Base-by-base conservation (phyloP, 2,329 filamentous ascomycete species). In the Leptodontidium sp. region DNA sequence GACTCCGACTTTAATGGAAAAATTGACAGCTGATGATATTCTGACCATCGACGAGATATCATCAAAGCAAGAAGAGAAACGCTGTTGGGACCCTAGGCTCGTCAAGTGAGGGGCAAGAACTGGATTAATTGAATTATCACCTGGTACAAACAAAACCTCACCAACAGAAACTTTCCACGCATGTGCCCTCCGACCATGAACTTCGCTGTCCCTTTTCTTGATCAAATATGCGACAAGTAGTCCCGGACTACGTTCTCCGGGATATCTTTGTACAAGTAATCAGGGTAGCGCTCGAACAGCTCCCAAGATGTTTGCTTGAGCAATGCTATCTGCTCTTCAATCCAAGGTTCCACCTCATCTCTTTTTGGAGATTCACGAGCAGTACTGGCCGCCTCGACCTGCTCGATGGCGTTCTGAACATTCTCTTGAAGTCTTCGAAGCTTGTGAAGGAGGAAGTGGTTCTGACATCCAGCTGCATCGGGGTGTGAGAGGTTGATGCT, bases 71-170 rank as follows among this genome's bases (percentile, higher is more conserved):
- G 72, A 74, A 47, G 65, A 72, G 49, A 74, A 74, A 61, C 47
- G 38, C 17, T 74, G 72, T 40, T 74, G 71, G 71, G 71, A 74
- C 64, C 71, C 72, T 17, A 66, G 70, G 26, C 35, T 68, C 49
- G 68, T 73, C 17, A 59, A 63, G 47, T 72, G 24, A 66, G 26
- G 29, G 17, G 8, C 52, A 21, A 14, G 5, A 17, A 17, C 2
- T 50, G 49, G 14, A 14, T 26, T 9, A 24, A 52, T 14, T 29
- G n/a, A 52, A 12, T 15, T 52, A 52, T 52, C 21, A 26, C 21
- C 29, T 21, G 8, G 15, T 38, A 12, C 53, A 40, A 21, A 4
- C 0, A 21, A 32, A 40, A 58, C 9, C 5, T 15, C 15, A 21
- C 17, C 2, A 14, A 58, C n/a, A 14, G 35, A 14, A 8, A 32